phyloP scores from a whole-genome alignment of 345 rosid species.

The Eucalyptus viminalis region DNA sequence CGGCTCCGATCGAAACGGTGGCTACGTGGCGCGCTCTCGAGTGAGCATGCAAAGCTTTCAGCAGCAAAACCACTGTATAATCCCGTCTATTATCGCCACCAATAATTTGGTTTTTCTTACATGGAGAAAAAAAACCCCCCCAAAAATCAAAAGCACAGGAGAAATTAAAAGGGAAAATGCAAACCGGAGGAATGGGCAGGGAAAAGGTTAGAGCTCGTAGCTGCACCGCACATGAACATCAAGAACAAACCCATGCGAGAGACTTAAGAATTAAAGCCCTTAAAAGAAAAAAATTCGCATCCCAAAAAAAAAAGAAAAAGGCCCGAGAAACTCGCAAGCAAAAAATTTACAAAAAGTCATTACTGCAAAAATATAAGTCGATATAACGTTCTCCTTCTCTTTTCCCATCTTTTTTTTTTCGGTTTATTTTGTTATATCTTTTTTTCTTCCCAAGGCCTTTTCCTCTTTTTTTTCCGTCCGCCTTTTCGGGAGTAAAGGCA shows the following conservation, averaged over 20 bases:
- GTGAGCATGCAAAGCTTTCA: background rate
- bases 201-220: background rate
- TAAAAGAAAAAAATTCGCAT: background rate
- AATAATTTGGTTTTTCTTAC: background rate
- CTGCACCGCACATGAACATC: background rate
- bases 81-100: background rate
- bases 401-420: background rate
- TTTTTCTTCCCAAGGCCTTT: background rate
- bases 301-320: background rate
- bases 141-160: background rate
- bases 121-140: background rate
- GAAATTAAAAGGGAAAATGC: background rate
- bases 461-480: background rate
- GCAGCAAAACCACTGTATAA: background rate
- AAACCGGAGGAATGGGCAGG: background rate
- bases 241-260: constrained; percentile 7
- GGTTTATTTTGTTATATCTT: background rate
- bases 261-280: background rate
- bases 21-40: background rate
- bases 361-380: background rate
- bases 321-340: background rate
- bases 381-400: background rate
- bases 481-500: background rate
- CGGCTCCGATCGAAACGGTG: background rate
- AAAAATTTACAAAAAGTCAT: background rate